Percentiles rank a stretch among this genome's conserved stretches.
These are phyloP conservation scores for Agrostemma githago DNA, from an alignment of 148 eudicot genomes.

Conservation along the genomic window DNA sequence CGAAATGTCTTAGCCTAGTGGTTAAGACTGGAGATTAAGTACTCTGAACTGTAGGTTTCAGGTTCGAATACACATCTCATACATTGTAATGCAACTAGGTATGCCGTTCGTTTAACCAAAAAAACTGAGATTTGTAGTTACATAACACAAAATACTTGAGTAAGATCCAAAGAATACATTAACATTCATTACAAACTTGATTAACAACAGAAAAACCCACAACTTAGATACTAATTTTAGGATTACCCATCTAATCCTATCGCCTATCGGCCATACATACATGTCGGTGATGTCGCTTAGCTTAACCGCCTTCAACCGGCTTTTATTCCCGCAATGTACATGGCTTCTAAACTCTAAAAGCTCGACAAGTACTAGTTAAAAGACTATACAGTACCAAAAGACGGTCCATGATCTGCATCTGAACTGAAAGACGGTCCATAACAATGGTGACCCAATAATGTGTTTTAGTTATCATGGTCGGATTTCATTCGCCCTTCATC, in stretches of 20 bases:
- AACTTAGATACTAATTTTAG: not conserved
- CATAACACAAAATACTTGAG: too few relatives aligned
- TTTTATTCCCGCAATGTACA: conserved; percentile 23
- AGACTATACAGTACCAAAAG: conserved; percentile 19
- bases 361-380: not conserved
- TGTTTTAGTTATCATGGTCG: conserved; percentile 33
- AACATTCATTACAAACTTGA: conserved; percentile 4
- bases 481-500: conserved; percentile 44
- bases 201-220: not conserved
- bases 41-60: too few relatives aligned
- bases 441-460: not conserved
- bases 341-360: conserved; percentile 14
- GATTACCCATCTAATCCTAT: not conserved
- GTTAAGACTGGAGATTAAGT: too few relatives aligned
- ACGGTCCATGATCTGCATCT: not conserved
- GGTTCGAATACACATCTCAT: too few relatives aligned
- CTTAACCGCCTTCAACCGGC: conserved; percentile 11
- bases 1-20: too few relatives aligned
- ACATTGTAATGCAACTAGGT: too few relatives aligned
- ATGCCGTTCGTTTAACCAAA: too few relatives aligned
- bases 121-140: too few relatives aligned
- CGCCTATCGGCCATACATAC: conserved; percentile 7
- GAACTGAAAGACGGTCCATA: conserved; percentile 2
- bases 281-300: not conserved
- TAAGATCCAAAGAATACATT: conserved; percentile 16